Evolutionary conservation across 2,329 filamentous ascomycete genomes (phyloP), one percentile per base, ranked within the genome.

Genomic region (Aurifilum marmelostoma): DNA sequence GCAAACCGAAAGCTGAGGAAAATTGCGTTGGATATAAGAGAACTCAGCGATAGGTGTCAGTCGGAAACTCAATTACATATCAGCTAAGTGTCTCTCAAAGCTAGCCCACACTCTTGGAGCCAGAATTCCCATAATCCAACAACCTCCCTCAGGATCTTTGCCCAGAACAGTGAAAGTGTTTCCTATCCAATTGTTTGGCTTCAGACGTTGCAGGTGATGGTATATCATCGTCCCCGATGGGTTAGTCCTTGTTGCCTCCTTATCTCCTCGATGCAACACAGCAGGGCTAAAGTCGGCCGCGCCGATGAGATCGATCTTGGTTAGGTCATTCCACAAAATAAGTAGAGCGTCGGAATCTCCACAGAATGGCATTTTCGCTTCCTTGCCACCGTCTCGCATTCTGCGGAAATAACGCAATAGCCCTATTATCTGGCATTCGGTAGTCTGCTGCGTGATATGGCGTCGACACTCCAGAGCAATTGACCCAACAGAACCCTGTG

Each of bases 271-370:
- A 12, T 41, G 66, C 18, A 77, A 34, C 12, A 77, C 73, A 1
- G 77, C 78, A 1, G 74, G 68, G 3, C 75, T 75, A 63, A 84
- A 83, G 72, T 83, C 80, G 8, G 75, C 73, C 1, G 72, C 67
- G 1, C 77, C 72, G 58, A 77, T 79, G 29, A 83, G 73, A 50
- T 77, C 73, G 9, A 75, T 79, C 58, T 77, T 77, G 6, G 76
- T 74, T 79, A 80, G 82, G 70, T 83, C 84, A 11, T 75, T 79
- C 47, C 79, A 75, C 2, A 73, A 67, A n/a, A 83, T 66, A 9
- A 83, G 73, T 14, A 77, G 43, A 47, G 75, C 74, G 50, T 75
- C 72, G 0, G 77, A 47, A 14, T 77, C 75, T 6, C 81, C 80
- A 43, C 76, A 79, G 0, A 78, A 16, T 7, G 56, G 56, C 1